phyloP scores from a whole-genome alignment of 345 rosid species.

The Melaleuca quinquenervia region DNA sequence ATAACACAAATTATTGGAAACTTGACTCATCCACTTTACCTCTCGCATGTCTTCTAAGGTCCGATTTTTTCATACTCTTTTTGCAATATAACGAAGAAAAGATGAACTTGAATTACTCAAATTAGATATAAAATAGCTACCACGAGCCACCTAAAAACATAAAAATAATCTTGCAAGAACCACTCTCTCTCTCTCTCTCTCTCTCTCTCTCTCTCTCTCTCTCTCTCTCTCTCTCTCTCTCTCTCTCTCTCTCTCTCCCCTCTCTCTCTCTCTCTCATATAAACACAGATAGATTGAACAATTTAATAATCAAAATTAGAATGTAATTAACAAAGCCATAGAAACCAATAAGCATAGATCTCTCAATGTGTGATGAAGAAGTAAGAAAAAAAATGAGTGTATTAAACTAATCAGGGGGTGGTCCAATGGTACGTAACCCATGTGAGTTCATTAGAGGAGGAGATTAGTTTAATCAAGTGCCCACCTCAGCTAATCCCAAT shows the following conservation, averaged over 20 bases:
- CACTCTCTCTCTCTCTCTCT: background rate
- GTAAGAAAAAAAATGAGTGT: background rate
- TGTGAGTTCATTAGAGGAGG: conserved; percentile 37
- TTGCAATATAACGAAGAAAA: background rate
- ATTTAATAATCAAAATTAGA: conserved; percentile 1
- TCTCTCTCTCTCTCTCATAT: background rate
- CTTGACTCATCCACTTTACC: background rate
- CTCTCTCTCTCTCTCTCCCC: too few relatives aligned
- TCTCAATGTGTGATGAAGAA: conserved; percentile 3
- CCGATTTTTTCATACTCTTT: background rate
- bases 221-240: too few relatives aligned
- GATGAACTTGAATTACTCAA: background rate
- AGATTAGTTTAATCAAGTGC: background rate
- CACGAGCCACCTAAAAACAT: background rate
- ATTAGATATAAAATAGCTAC: background rate
- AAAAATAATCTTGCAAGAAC: background rate
- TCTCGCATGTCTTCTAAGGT: background rate
- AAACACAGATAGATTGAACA: background rate
- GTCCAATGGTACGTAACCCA: conserved; percentile 40
- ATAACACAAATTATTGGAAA: background rate
- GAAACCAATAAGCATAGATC: background rate
- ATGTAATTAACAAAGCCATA: background rate
- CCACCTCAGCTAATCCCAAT: background rate
- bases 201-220: too few relatives aligned
- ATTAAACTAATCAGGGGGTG: conserved; percentile 14